Percentiles rank a stretch among this genome's conserved stretches.
Evolutionary conservation across 2,329 filamentous ascomycete genomes (phyloP).

Genomic region (Diplodia seriata): DNA sequence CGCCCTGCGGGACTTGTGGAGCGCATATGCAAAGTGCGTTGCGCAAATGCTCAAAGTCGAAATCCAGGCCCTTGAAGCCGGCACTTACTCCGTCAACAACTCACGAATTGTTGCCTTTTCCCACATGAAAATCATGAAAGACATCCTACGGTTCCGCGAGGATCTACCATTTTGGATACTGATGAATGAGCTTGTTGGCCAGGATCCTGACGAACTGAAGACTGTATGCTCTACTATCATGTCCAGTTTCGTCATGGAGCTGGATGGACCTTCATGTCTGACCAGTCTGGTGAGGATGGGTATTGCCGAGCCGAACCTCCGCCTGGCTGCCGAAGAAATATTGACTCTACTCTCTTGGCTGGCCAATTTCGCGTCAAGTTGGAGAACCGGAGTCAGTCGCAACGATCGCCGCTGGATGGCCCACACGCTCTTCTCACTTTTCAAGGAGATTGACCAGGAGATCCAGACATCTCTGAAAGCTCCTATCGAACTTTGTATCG

Average conservation of each 20-base stretch:
- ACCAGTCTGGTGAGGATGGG: conserved; percentile 21
- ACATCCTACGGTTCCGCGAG: not conserved
- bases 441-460: conserved; percentile 19
- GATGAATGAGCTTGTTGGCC: conserved; percentile 17
- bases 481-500: conserved; percentile 25
- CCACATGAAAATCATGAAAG: conserved; percentile 25
- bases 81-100: not conserved
- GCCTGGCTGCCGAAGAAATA: conserved; percentile 9
- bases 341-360: conserved; percentile 7
- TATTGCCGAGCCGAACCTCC: conserved; percentile 15
- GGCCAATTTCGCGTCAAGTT: not conserved
- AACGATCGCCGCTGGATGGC: conserved; percentile 24
- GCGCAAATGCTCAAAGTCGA: conserved; percentile 26
- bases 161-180: conserved; percentile 28
- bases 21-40: conserved; percentile 14
- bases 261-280: not conserved
- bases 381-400: not conserved
- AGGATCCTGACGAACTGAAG: not conserved
- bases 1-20: conserved; percentile 22
- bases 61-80: not conserved
- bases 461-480: conserved; percentile 22
- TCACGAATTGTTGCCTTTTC: not conserved
- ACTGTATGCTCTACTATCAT: conserved; percentile 13
- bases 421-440: not conserved
- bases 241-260: conserved; percentile 8